Conservation (phyloP, 2,329 filamentous ascomycete genomes). For the Hypoxylon sp. region DNA sequence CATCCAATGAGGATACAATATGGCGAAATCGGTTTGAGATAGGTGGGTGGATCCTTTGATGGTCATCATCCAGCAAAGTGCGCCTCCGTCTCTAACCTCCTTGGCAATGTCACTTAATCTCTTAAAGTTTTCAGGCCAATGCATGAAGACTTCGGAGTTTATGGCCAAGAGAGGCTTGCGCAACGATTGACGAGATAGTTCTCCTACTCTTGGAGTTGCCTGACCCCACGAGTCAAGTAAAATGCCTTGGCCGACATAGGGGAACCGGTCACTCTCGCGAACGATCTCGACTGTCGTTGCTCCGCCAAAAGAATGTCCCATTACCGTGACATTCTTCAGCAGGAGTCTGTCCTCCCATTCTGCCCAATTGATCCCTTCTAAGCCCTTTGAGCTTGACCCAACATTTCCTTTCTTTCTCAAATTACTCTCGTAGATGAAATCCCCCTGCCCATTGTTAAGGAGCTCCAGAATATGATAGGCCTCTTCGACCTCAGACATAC, state of each 20-base stretch:
- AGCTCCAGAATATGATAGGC: conserved; percentile 69
- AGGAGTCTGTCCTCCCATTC: conserved; percentile 71
- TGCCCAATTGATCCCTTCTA: conserved; percentile 69
- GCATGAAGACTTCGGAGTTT: conserved; percentile 78
- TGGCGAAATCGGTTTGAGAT: conserved; percentile 75
- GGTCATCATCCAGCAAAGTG: conserved; percentile 66
- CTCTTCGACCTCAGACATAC: conserved; percentile 75
- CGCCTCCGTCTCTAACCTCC: conserved; percentile 65
- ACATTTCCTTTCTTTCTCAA: conserved; percentile 70
- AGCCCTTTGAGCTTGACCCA: conserved; percentile 71
- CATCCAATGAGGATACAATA: conserved; percentile 73
- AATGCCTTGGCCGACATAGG: conserved; percentile 73
- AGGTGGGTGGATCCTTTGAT: conserved; percentile 74
- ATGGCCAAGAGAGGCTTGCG: conserved; percentile 72
- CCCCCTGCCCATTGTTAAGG: conserved; percentile 69
- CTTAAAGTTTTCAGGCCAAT: conserved; percentile 76
- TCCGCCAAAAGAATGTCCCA: conserved; percentile 77
- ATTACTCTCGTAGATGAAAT: conserved; percentile 65
- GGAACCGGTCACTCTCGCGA: conserved; percentile 66
- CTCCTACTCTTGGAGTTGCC: conserved; percentile 62
- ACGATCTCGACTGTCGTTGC: conserved; percentile 74
- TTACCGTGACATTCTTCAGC: conserved; percentile 70
- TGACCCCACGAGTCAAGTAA: conserved; percentile 76
- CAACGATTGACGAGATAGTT: conserved; percentile 61
- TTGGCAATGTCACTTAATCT: conserved; percentile 69